Evolutionary conservation across 1,284 basidiomycete species (phyloP), one percentile per base, ranked within the genome.

Genomic region (Ustilago sp.): DNA sequence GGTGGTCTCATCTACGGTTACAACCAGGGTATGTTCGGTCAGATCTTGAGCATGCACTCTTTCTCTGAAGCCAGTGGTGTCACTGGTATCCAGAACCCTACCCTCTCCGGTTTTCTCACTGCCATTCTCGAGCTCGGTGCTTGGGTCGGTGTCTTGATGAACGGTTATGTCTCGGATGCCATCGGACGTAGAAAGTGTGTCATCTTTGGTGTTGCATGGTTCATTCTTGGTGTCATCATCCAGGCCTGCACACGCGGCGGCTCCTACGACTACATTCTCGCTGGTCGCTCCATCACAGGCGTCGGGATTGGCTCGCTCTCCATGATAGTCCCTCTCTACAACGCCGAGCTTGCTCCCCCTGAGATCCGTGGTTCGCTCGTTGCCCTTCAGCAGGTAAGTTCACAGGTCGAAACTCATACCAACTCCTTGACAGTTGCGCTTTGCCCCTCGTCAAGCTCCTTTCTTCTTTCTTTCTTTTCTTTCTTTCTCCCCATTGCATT

Each of bases 1-100:
- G 93, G 93, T 4, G 92, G 93, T 0, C 84, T 93, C 54, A 90
- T 92, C 31, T 94, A 94, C 85, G 93, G 93, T 5, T 92, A 92
- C 84, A 91, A 92, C 77, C 91, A 92, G 80, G 91, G 91, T 43
- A 73, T 80, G 71, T 82, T 81, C 36, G 80, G 80, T 48, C 80
- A 93, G 83, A 90, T 94, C 8, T 88, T 94, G 15, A 91, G 93
- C n/a, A 94, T 93, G 92, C 87, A 88, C 55, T 91, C 92, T 74
- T 93, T 94, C 77, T 76, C 89, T 36, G 76, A 85, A 57, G 88
- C 90, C 12, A 93, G 90, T 89, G 91, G 91, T 8, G 87, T 92
- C 12, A 90, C 90, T 17, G 89, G 92, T 9, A 89, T 91, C 87
- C 89, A 92, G 85, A 91, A 90, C 80, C 86, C 90, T 13, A 91